Conservation (phyloP, 495 filamentous ascomycete species). For the Hyphodiscus hymeniophilus region DNA sequence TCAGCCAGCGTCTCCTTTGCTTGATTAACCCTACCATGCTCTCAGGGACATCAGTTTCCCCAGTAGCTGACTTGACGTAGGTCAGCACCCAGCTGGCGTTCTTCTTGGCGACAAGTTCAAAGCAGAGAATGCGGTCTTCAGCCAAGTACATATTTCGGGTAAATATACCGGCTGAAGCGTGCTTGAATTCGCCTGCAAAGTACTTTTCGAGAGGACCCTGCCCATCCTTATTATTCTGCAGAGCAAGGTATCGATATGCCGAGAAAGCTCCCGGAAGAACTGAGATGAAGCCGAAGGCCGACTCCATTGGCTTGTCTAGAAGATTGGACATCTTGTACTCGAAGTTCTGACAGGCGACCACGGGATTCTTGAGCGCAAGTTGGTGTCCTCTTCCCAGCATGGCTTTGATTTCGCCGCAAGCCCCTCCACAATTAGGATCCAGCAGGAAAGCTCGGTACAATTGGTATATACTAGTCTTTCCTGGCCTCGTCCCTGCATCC, state of each 20-base stretch:
- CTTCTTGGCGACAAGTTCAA: conserved; percentile 94
- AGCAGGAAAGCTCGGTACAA: conserved; percentile 98
- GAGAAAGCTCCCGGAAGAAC: conserved; percentile 97
- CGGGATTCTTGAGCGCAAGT: conserved; percentile 75
- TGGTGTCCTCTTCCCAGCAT: conserved; percentile 85
- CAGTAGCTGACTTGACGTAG: conserved; percentile 94
- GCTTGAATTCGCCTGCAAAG: conserved; percentile 95
- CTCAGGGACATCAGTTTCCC: conserved; percentile 95
- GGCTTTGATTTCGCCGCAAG: conserved; percentile 98
- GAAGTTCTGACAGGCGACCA: conserved; percentile 98
- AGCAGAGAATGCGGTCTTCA: conserved; percentile 98
- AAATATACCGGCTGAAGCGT: conserved; percentile 96
- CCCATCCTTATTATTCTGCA: conserved; percentile 94
- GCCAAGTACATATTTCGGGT: conserved; percentile 99
- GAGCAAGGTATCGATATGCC: conserved; percentile 85
- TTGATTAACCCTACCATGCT: conserved; percentile 94
- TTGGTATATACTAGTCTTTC: conserved; percentile 87
- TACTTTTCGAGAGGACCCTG: conserved; percentile 93
- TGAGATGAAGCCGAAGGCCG: conserved; percentile 94
- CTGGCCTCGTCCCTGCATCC: conserved; percentile 92
- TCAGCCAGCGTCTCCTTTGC: conserved; percentile 94
- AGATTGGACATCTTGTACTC: conserved; percentile 99
- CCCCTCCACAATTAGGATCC: conserved; percentile 93
- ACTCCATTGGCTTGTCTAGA: conserved; percentile 95
- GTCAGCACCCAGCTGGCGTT: conserved; percentile 95